Percentiles rank a stretch among this genome's conserved stretches.
Evolutionary conservation across 2,329 filamentous ascomycete genomes (phyloP).

Genomic region (Phialophora verrucosa): DNA sequence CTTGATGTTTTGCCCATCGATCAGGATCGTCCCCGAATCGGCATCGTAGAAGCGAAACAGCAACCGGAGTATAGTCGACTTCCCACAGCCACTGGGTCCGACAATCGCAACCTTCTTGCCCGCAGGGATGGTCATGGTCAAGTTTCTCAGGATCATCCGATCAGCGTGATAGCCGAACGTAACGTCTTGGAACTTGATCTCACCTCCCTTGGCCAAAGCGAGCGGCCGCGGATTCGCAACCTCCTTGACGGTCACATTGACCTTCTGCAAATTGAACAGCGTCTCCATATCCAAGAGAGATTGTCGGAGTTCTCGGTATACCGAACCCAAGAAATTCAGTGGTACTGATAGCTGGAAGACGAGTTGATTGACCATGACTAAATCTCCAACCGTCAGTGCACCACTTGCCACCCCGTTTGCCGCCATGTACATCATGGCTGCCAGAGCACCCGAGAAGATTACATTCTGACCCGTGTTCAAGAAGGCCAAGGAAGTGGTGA

Average conservation of each 20-base stretch:
- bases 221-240: slow-evolving; percentile 74
- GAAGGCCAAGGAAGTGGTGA: slow-evolving; percentile 89
- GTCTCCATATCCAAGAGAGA: slow-evolving; percentile 98
- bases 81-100: slow-evolving; percentile 92
- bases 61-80: slow-evolving; percentile 88
- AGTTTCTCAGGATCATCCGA: slow-evolving; percentile 82
- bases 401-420: slow-evolving; percentile 85
- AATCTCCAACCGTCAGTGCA: slow-evolving; percentile 84
- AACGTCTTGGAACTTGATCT: slow-evolving; percentile 94
- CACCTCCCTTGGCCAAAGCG: slow-evolving; percentile 74
- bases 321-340: slow-evolving; percentile 95
- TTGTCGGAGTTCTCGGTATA: slow-evolving; percentile 94
- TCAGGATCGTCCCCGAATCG: slow-evolving; percentile 80
- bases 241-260: slow-evolving; percentile 86
- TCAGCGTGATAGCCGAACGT: slow-evolving; percentile 90
- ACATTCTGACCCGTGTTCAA: slow-evolving; percentile 95
- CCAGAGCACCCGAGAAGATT: slow-evolving; percentile 93
- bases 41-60: slow-evolving; percentile 95
- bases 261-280: slow-evolving; percentile 94
- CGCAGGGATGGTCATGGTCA: slow-evolving; percentile 87
- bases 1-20: slow-evolving; percentile 91
- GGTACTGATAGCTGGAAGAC: slow-evolving; percentile 98
- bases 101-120: slow-evolving; percentile 97
- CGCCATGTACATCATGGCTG: slow-evolving; percentile 97
- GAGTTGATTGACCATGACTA: slow-evolving; percentile 98